A percentile compares a stretch with the other conserved stretches of the same genome.
Conservation (phyloP, 257 asterid species). For the Paulownia fortunei region DNA sequence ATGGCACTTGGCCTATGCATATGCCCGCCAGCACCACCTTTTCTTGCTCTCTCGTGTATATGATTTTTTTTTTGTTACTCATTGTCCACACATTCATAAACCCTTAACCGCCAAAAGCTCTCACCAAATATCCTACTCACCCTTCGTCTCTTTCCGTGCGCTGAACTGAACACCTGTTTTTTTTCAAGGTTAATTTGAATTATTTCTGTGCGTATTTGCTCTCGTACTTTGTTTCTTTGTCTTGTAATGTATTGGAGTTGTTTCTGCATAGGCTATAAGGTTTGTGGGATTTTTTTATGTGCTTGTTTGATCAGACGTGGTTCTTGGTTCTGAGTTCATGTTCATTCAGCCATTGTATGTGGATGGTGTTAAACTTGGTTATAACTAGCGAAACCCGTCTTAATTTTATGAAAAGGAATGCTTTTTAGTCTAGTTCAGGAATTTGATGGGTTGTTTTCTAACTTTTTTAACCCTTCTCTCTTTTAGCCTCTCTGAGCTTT, state of each 20-base stretch:
- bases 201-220: neutral
- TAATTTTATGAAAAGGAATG: neutral
- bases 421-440: neutral
- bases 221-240: neutral
- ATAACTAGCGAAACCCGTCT: neutral
- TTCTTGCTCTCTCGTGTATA: neutral
- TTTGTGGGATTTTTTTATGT: neutral
- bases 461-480: neutral
- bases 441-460: neutral
- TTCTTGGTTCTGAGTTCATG: conserved; percentile 13
- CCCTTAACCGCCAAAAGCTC: conserved; percentile 16
- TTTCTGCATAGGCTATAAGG: neutral
- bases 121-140: neutral
- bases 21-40: neutral
- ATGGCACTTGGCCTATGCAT: conserved; percentile 5
- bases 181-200: neutral
- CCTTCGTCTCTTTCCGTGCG: neutral
- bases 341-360: neutral
- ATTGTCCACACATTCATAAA: neutral
- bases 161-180: neutral
- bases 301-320: conserved; percentile 5
- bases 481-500: neutral
- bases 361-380: neutral
- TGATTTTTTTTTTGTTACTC: neutral
- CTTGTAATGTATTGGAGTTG: neutral